phyloP scores from a whole-genome alignment of 2,329 filamentous ascomycete species.

The Exutisphaerella laricina region DNA sequence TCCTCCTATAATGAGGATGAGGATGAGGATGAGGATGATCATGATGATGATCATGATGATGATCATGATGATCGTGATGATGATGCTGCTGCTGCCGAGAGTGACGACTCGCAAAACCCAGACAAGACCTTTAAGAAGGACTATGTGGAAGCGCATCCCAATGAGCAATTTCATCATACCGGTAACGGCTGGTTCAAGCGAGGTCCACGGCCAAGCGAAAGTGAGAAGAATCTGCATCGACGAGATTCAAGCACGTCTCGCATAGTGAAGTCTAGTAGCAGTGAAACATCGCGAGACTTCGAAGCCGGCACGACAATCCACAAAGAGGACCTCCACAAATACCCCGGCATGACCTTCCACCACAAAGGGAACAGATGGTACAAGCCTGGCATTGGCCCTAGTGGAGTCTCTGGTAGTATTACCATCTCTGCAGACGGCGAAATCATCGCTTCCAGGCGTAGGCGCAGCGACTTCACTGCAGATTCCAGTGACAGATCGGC shows the following conservation, averaged over 20 bases:
- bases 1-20: conserved; percentile 12
- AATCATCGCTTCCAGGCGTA: conserved; percentile 1
- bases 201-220: conserved; percentile 14
- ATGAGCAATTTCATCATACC: conserved; percentile 27
- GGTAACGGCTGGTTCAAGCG: conserved; percentile 27
- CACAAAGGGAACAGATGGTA: conserved; percentile 32
- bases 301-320: conserved; percentile 15
- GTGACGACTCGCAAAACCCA: conserved; percentile 11
- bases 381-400: conserved; percentile 25
- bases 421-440: conserved; percentile 13
- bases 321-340: conserved; percentile 20
- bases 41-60: conserved; percentile 8
- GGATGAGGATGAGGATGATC: conserved; percentile 10
- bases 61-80: too few species aligned
- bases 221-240: conserved; percentile 7
- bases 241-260: conserved; percentile 15
- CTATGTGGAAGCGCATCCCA: conserved; percentile 24
- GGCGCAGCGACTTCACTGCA: conserved; percentile 2
- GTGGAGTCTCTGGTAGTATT: conserved; percentile 20
- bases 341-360: conserved; percentile 24
- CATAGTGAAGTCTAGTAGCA: conserved; percentile 13
- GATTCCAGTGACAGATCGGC: background rate
- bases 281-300: conserved; percentile 11
- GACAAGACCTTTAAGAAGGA: conserved; percentile 24
- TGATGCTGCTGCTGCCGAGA: conserved; percentile 10